phyloP scores from a whole-genome alignment of 768 basidiomycete genomes.

The Russula vinacea region DNA sequence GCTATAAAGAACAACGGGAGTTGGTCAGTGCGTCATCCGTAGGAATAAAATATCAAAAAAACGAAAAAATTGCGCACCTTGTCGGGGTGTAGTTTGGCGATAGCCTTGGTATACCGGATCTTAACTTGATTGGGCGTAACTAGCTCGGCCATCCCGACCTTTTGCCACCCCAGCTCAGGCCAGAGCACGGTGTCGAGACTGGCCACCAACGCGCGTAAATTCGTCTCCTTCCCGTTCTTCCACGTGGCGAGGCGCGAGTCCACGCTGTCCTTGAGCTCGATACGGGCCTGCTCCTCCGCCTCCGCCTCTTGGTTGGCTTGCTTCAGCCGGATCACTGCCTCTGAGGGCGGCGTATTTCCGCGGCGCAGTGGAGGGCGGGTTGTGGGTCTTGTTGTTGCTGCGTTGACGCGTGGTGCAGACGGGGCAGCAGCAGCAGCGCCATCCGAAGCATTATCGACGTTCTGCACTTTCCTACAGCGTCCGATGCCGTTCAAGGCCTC shows the following conservation, averaged over 20 bases:
- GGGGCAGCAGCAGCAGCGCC: slow-evolving; percentile 23
- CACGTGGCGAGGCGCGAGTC: slow-evolving; percentile 70
- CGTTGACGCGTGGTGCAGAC: slow-evolving; percentile 36
- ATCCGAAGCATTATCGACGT: slow-evolving; percentile 27
- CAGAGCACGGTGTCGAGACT: slow-evolving; percentile 83
- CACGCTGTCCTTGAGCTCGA: slow-evolving; percentile 74
- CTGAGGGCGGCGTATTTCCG: slow-evolving; percentile 42
- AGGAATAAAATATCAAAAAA: too few species aligned
- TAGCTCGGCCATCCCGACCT: slow-evolving; percentile 86
- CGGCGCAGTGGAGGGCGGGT: slow-evolving; percentile 29
- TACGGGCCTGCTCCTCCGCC: slow-evolving; percentile 68
- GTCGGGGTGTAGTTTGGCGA: slow-evolving; percentile 94
- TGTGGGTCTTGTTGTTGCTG: slow-evolving; percentile 32
- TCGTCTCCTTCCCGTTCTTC: slow-evolving; percentile 88
- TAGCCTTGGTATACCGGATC: slow-evolving; percentile 84
- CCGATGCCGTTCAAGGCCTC: slow-evolving; percentile 72
- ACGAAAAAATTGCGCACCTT: slow-evolving; percentile 60
- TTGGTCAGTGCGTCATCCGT: neutral
- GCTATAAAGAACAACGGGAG: slow-evolving; percentile 40
- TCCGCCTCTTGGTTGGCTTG: slow-evolving; percentile 59
- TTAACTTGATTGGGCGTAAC: slow-evolving; percentile 84
- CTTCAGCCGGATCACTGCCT: slow-evolving; percentile 68
- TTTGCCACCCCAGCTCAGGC: slow-evolving; percentile 75
- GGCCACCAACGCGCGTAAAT: slow-evolving; percentile 84
- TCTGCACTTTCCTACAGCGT: slow-evolving; percentile 70